Evolutionary conservation across 257 asterid species (phyloP).

Genomic region (Jasminum sambac): DNA sequence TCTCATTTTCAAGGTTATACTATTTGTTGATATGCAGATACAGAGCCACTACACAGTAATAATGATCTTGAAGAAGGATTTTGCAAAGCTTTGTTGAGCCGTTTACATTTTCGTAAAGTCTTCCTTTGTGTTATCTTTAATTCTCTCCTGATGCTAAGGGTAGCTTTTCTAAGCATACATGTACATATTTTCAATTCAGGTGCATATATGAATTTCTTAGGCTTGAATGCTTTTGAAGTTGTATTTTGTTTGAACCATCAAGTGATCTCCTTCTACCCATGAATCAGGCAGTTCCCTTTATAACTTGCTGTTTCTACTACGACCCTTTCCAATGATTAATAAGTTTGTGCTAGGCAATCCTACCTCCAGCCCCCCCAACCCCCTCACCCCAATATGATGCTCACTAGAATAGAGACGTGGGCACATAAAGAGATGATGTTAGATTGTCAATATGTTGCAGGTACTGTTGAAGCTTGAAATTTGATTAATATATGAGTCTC

Average conservation of each 20-base stretch:
- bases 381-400: not conserved
- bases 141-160: conserved; percentile 8
- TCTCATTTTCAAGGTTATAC: conserved; percentile 22
- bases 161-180: not conserved
- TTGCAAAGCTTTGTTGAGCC: conserved; percentile 88
- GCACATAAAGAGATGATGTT: not conserved
- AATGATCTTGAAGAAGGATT: conserved; percentile 91
- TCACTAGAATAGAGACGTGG: not conserved
- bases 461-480: not conserved
- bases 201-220: conserved; percentile 19
- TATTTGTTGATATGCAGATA: conserved; percentile 57
- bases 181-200: conserved; percentile 10
- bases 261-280: conserved; percentile 5
- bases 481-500: not conserved
- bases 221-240: conserved; percentile 21
- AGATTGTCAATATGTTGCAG: not conserved
- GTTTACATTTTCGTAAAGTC: conserved; percentile 99
- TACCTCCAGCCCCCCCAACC: not conserved
- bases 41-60: conserved; percentile 80
- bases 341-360: conserved; percentile 1
- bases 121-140: conserved; percentile 54
- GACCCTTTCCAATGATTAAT: conserved; percentile 9
- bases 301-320: not conserved
- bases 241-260: not conserved
- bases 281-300: conserved; percentile 12